A percentile compares a stretch with the other conserved stretches of the same genome.
phyloP scores from a whole-genome alignment of 495 filamentous ascomycete genomes.

The Penicillium argentinense region DNA sequence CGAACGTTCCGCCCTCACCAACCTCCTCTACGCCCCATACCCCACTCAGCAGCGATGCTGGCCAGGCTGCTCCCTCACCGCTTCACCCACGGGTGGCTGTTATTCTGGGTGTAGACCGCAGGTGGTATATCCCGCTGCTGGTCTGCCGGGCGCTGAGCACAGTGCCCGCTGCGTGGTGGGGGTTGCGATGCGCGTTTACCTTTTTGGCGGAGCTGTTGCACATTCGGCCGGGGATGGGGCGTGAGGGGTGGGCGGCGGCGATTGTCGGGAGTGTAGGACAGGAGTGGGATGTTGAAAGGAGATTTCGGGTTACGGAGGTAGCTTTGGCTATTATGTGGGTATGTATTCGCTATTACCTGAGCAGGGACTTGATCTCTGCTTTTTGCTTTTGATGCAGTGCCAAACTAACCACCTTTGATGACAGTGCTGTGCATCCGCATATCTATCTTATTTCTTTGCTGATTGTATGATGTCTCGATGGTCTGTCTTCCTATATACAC shows the following conservation, averaged over 20 bases:
- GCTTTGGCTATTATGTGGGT: slow-evolving; percentile 83
- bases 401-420: slow-evolving; percentile 4
- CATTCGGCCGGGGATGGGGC: slow-evolving; percentile 47
- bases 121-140: slow-evolving; percentile 63
- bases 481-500: slow-evolving; percentile 32
- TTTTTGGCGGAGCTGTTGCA: slow-evolving; percentile 57
- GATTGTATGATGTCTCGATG: slow-evolving; percentile 92
- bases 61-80: slow-evolving; percentile 31
- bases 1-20: slow-evolving; percentile 37
- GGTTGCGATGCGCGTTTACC: slow-evolving; percentile 58
- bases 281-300: slow-evolving; percentile 54
- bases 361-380: neutral
- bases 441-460: slow-evolving; percentile 86
- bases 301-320: slow-evolving; percentile 72
- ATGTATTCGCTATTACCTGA: slow-evolving; percentile 32
- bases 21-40: slow-evolving; percentile 35
- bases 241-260: slow-evolving; percentile 45
- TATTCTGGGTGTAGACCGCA: slow-evolving; percentile 59
- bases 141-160: slow-evolving; percentile 62
- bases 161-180: slow-evolving; percentile 60
- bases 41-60: slow-evolving; percentile 35
- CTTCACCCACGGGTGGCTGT: slow-evolving; percentile 66
- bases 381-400: neutral
- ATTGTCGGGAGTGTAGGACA: slow-evolving; percentile 47
- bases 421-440: slow-evolving; percentile 78